Evolutionary conservation across 306 rosid genomes (phyloP).

Genomic region (Sphenostylis stenocarpa): DNA sequence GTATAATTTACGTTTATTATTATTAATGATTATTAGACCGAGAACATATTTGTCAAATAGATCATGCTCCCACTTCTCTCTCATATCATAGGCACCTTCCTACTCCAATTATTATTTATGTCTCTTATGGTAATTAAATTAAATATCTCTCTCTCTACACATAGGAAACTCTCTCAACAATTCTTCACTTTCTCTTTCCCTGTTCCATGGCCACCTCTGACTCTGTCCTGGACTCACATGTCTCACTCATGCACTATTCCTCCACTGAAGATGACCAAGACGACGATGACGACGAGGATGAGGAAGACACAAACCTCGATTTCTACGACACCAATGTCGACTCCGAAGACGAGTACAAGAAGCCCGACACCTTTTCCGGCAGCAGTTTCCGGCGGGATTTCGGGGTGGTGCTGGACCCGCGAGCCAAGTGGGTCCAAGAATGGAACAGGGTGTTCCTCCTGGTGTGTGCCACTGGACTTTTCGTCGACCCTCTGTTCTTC

Average conservation of each 20-base stretch:
- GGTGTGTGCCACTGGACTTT: slow-evolving; percentile 66
- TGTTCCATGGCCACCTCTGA: slow-evolving; percentile 47
- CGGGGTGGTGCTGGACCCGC: slow-evolving; percentile 47
- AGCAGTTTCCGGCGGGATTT: background rate
- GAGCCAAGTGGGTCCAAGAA: slow-evolving; percentile 71
- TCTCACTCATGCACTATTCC: slow-evolving; percentile 38
- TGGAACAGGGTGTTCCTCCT: slow-evolving; percentile 83
- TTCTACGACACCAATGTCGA: background rate
- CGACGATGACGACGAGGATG: background rate
- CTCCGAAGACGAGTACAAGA: background rate
- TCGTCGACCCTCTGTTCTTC: slow-evolving; percentile 89
- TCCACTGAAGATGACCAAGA: slow-evolving; percentile 18
- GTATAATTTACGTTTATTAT: background rate
- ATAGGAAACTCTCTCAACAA: background rate
- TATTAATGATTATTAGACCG: no score
- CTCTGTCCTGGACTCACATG: slow-evolving; percentile 25
- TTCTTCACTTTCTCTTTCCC: background rate
- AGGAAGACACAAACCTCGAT: slow-evolving; percentile 3
- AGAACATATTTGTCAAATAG: background rate
- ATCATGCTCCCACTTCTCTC: background rate
- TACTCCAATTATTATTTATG: background rate
- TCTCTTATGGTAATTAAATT: background rate
- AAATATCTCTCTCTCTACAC: background rate
- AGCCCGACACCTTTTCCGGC: background rate
- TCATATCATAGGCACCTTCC: background rate